These are phyloP conservation scores for Lentinula boryana DNA, from an alignment of 768 basidiomycete species.

Conservation along the genomic window DNA sequence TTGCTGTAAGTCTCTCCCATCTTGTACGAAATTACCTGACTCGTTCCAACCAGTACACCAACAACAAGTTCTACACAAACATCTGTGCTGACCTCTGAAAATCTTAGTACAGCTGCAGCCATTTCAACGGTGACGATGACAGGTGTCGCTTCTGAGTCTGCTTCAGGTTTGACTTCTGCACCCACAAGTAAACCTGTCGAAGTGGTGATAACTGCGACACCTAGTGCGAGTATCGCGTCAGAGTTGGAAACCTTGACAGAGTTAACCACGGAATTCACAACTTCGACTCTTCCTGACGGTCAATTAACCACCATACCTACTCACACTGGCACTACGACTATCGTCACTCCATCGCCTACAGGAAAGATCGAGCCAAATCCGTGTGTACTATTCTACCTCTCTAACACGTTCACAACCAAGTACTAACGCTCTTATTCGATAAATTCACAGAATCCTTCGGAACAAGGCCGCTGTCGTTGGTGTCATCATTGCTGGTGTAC, in stretches of 20 bases:
- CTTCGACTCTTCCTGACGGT: background rate
- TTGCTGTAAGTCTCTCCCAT: background rate
- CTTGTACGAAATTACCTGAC: background rate
- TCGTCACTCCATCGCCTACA: background rate
- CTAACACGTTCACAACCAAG: background rate
- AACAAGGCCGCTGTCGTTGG: slow-evolving; percentile 3
- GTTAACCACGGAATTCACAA: background rate
- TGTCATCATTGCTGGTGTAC: background rate
- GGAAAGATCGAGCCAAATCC: slow-evolving; percentile 1
- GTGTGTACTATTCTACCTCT: background rate
- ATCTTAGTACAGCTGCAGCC: background rate
- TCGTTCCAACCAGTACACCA: background rate
- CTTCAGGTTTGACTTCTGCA: background rate
- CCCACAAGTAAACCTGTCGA: background rate
- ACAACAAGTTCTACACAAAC: background rate
- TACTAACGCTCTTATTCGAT: background rate
- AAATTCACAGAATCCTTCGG: background rate
- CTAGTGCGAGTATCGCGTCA: background rate
- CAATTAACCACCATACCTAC: background rate
- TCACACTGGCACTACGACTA: background rate
- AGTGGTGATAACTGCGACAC: background rate
- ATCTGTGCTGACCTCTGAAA: background rate
- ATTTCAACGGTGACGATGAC: background rate
- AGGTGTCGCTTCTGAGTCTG: background rate
- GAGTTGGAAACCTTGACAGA: background rate